Base-by-base conservation (phyloP, 2,329 filamentous ascomycete genomes). In the Scedosporium aurantiacum region DNA sequence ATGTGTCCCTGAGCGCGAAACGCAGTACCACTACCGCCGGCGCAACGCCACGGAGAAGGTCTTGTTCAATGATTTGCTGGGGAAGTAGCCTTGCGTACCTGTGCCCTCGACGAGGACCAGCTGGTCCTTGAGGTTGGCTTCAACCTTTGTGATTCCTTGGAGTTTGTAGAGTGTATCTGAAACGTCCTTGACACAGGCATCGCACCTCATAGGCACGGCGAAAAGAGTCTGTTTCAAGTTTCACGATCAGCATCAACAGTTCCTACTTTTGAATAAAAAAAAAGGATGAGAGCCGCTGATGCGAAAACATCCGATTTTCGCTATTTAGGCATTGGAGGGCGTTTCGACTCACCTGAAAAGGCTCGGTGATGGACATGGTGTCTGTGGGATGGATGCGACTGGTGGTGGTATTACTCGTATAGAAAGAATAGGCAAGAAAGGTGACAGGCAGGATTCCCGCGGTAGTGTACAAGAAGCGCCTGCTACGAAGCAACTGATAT, bases 121-220 rank as follows among this genome's bases (percentile, higher is more conserved):
- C 75, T 97, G 92, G 63, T 93, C 85, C 70, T 89, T 80, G 58
- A 97, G 79, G 71, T 89, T 89, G 66, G 87, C 91, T 63, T 93
- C 84, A 60, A 97, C 87, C 68, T 90, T 92, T 68, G 81, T 83
- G 71, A 97, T 89, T 50, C 92, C 91, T 69, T 84, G 80, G 52
- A 97, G 77, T 70, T 88, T 85, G 73, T 88, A 83, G 58, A 97
- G 78, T 57, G 90, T 86, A 65, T 83, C 82, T 69, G 91, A 91
- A 72, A 99, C 86, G 69, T 91, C 87, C 74, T 92, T 88, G 73
- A 96, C 85, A 78, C 94, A 97, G 70, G 82, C 80, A 68, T 96
- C 88, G 78, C 94, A 97, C 75, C 87, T 91, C 79, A 97, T 87
- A 61, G 91, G 92, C 67, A 97, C 94, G 65, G 93, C 91, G 74